A percentile compares a stretch with the other conserved stretches of the same genome.
These are phyloP conservation scores for Diaporthe caulivora DNA, from an alignment of 2,329 filamentous ascomycete genomes.

Conservation along the genomic window DNA sequence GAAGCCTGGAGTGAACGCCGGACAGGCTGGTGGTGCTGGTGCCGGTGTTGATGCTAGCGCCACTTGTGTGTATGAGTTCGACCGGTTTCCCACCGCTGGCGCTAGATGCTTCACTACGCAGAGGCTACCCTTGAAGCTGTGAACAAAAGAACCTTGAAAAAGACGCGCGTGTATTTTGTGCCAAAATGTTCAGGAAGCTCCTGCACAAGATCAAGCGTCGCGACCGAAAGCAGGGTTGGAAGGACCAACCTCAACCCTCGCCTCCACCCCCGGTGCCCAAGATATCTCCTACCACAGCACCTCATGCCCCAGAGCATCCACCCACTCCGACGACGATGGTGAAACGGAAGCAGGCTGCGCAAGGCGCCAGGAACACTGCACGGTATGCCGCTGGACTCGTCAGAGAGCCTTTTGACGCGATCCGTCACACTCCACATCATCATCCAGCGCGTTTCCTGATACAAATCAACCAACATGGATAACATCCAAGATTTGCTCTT, in stretches of 20 bases:
- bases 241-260: background rate
- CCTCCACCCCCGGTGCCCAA: background rate
- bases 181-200: conserved; percentile 31
- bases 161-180: too few relatives aligned
- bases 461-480: background rate
- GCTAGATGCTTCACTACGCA: background rate
- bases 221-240: background rate
- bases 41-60: conserved; percentile 3
- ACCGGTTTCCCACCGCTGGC: background rate
- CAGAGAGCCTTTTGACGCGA: background rate
- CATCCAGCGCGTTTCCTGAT: background rate
- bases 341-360: conserved; percentile 22
- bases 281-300: background rate
- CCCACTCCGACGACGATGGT: conserved; percentile 13
- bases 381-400: conserved; percentile 38
- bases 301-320: background rate
- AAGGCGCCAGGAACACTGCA: conserved; percentile 35
- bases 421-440: background rate
- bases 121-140: too few relatives aligned
- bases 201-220: conserved; percentile 16
- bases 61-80: background rate
- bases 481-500: background rate
- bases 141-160: background rate
- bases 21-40: conserved; percentile 5
- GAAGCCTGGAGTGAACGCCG: background rate